Base-by-base conservation (phyloP, 2,329 filamentous ascomycete species). In the Cadophora malorum region DNA sequence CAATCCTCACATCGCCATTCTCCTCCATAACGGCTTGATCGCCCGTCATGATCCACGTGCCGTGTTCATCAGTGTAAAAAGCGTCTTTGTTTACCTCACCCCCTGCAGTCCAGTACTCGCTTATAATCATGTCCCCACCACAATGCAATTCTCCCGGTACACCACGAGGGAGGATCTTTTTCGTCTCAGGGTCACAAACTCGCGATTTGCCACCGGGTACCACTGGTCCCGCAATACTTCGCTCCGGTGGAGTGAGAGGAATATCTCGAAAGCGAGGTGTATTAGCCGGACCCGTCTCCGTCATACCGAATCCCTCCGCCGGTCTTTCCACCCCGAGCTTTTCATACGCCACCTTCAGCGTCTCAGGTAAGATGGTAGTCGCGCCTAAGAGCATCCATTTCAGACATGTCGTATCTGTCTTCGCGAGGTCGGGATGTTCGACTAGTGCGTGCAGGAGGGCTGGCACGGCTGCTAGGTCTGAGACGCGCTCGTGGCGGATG, bases 11-110 rank as follows among this genome's bases (percentile, higher is more conserved):
- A 76, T 93, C 97, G 3, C 94, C 95, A 47, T 93, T 85, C 9
- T 80, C 83, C 68, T 95, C 92, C 86, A 97, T 96, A 63, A 83
- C 81, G 1, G 93, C 95, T 82, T 97, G 94, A 76, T 98, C 95
- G 23, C 95, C 95, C 0, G 91, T 96, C 80, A 91, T 84, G 90
- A 97, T 94, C 94, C 94, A 97, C 3, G 59, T 23, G 8, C 74
- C 73, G 0, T 71, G 70, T 23, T 77, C 74, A 16, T 65, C 69
- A 52, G 85, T 84, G 19, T 81, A 72, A 25, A 90, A 83, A 76
- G 90, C 84, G 14, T 90, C 92, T 75, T 92, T 90, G 0, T 82
- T 82, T 0, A 93, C 97, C 71, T 83, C 83, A 45, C 78, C 85
- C 10, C 85, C 83, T 75, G 95, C 92, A 28, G 82, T 86, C 87